These are phyloP conservation scores for Pestalotiopsis fici DNA, from an alignment of 2,329 filamentous ascomycete species.

Conservation along the genomic window DNA sequence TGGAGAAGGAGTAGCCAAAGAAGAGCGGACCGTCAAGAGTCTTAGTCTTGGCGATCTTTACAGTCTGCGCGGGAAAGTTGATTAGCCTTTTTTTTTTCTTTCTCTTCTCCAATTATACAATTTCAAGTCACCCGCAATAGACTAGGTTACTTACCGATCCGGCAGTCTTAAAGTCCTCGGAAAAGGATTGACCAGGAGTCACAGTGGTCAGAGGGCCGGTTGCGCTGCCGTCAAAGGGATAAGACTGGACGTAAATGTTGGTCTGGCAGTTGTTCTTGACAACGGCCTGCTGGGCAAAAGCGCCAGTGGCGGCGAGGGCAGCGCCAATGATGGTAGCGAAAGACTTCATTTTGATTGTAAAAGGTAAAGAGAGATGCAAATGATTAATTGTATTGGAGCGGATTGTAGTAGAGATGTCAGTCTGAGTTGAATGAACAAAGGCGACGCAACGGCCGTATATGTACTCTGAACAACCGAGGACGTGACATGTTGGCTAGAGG, in stretches of 20 bases:
- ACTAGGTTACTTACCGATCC: conserved; percentile 26
- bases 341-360: conserved; percentile 25
- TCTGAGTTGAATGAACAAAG: background rate
- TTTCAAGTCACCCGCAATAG: too few relatives aligned
- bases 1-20: conserved; percentile 41
- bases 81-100: conserved; percentile 17
- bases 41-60: conserved; percentile 41
- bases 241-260: conserved; percentile 3
- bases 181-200: conserved; percentile 32
- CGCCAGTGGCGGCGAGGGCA: conserved; percentile 31
- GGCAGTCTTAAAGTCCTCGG: conserved; percentile 32
- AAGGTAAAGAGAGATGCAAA: background rate
- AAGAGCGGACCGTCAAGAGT: conserved; percentile 37
- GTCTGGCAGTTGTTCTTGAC: conserved; percentile 35
- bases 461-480: background rate
- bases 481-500: background rate
- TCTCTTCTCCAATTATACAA: too few relatives aligned
- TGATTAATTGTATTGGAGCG: background rate
- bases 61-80: conserved; percentile 28
- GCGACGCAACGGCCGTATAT: background rate
- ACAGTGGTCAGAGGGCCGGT: conserved; percentile 33
- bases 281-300: conserved; percentile 34
- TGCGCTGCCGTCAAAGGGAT: conserved; percentile 25
- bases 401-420: background rate
- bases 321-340: conserved; percentile 19